Conservation (phyloP, 768 basidiomycete species). For the Krasilnikovozyma curviuscula region DNA sequence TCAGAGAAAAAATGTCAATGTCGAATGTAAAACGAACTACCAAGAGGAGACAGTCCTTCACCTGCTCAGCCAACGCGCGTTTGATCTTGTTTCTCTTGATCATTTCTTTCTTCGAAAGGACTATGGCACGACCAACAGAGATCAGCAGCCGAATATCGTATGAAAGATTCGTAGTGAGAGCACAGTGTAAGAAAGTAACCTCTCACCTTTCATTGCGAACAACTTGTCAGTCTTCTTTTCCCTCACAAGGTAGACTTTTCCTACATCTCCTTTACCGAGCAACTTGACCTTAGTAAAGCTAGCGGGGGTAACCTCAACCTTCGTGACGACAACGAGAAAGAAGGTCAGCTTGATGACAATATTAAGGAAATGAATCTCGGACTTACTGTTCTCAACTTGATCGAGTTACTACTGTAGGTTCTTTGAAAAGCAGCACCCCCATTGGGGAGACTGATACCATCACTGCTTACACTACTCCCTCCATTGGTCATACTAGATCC, state of each 20-base stretch:
- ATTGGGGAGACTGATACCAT: too few species aligned
- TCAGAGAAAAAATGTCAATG: neutral
- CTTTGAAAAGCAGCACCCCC: conserved; percentile 74
- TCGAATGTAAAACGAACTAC: neutral
- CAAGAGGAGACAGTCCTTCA: too few species aligned
- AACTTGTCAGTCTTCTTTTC: conserved; percentile 95
- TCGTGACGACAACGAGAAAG: neutral
- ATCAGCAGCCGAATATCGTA: conserved; percentile 12
- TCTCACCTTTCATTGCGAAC: conserved; percentile 96
- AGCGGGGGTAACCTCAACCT: conserved; percentile 85
- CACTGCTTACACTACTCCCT: too few species aligned
- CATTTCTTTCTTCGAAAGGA: conserved; percentile 98
- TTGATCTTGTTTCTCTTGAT: conserved; percentile 99
- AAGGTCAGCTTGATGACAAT: neutral
- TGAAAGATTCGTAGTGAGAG: neutral
- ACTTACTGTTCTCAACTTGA: conserved; percentile 72
- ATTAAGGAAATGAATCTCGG: neutral
- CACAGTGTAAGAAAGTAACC: neutral
- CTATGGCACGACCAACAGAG: conserved; percentile 32
- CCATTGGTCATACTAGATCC: too few species aligned
- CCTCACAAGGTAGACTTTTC: conserved; percentile 89
- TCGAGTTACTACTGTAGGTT: conserved; percentile 94
- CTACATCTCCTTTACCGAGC: conserved; percentile 97
- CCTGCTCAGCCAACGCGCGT: conserved; percentile 86
- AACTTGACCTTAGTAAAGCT: conserved; percentile 94